Evolutionary conservation across 768 basidiomycete genomes (phyloP).

Genomic region (Serendipita sp.): DNA sequence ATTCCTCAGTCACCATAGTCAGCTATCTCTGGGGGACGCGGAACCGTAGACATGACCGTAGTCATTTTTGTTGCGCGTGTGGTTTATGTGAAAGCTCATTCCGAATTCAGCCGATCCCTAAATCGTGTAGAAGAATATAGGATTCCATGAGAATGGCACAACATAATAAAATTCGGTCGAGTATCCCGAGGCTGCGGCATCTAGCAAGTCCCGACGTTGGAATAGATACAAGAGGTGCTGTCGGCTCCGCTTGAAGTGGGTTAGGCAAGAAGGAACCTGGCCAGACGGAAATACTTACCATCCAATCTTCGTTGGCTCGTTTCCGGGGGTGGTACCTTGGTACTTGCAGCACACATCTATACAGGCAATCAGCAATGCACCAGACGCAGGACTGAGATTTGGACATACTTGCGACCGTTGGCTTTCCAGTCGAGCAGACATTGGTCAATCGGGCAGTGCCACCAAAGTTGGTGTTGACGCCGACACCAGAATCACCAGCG

Average conservation of each 20-base stretch:
- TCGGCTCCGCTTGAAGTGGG: background rate
- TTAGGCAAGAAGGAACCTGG: background rate
- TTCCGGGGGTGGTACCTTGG: constrained; percentile 2
- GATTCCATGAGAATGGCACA: too few species aligned
- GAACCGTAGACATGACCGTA: too few species aligned
- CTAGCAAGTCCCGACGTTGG: background rate
- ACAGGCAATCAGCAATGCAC: background rate
- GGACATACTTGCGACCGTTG: background rate
- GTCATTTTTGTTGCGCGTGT: too few species aligned
- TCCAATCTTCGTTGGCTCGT: background rate
- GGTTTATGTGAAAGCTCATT: too few species aligned
- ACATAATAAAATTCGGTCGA: too few species aligned
- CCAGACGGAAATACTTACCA: background rate
- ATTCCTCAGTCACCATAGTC: too few species aligned
- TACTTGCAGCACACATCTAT: background rate
- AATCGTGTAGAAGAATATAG: too few species aligned
- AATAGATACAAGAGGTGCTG: background rate
- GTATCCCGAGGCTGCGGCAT: background rate
- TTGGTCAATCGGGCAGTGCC: constrained; percentile 6
- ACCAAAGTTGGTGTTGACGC: constrained; percentile 6
- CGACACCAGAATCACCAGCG: constrained; percentile 5
- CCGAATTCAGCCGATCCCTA: too few species aligned
- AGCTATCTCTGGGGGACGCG: too few species aligned
- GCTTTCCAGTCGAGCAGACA: constrained; percentile 8
- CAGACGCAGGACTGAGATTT: background rate